Evolutionary conservation across 768 basidiomycete species (phyloP).

Genomic region (Dentipellis fragilis): DNA sequence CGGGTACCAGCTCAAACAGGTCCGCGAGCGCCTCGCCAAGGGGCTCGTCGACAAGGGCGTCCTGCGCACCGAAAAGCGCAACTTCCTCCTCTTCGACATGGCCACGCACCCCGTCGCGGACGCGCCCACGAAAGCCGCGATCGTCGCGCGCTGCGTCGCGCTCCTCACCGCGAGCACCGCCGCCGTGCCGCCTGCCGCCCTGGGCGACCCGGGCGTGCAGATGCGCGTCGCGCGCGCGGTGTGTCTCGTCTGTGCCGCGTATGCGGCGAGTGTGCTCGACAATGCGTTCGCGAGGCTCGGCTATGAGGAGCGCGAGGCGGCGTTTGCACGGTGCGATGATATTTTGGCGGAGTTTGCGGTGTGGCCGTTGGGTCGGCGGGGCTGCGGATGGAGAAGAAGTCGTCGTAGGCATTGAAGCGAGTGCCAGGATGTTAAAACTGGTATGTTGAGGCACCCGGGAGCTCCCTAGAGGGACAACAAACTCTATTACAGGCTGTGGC

Average conservation of each 20-base stretch:
- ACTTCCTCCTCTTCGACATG: constrained; percentile 99
- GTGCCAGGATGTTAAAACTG: no score
- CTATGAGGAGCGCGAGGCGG: constrained; percentile 90
- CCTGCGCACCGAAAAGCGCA: constrained; percentile 97
- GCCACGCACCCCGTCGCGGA: constrained; percentile 97
- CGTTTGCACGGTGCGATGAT: constrained; percentile 90
- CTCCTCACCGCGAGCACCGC: constrained; percentile 80
- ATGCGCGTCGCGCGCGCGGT: constrained; percentile 76
- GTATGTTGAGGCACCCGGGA: no score
- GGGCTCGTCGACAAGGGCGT: constrained; percentile 97
- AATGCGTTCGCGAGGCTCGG: constrained; percentile 83
- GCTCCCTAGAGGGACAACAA: no score
- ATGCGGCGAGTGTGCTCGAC: constrained; percentile 91
- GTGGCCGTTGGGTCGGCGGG: no score
- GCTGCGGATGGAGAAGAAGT: constrained; percentile 27
- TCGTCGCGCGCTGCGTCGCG: constrained; percentile 65
- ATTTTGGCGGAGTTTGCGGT: constrained; percentile 82
- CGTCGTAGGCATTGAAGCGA: no score
- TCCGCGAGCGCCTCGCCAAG: constrained; percentile 94
- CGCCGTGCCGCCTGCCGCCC: constrained; percentile 63
- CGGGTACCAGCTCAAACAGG: constrained; percentile 97
- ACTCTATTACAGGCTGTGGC: no score
- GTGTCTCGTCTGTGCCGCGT: constrained; percentile 81
- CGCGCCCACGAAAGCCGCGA: constrained; percentile 77
- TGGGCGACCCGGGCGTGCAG: constrained; percentile 70